Evolutionary conservation across 2,329 filamentous ascomycete species (phyloP).

Genomic region (Stachybotrys chlorohalonatus): DNA sequence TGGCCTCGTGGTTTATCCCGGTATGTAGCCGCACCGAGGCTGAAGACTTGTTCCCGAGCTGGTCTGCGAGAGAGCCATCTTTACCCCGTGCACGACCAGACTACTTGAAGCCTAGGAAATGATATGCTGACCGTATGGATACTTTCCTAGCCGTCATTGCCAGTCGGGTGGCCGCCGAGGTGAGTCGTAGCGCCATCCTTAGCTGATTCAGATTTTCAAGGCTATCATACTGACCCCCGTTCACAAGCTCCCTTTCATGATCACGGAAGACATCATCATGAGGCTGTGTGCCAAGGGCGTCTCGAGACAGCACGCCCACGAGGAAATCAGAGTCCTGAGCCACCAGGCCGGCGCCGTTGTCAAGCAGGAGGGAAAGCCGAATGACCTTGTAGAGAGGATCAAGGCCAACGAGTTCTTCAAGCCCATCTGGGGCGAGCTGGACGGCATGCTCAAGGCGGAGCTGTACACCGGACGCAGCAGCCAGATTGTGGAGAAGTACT

Average conservation of each 20-base stretch:
- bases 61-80: too few species aligned
- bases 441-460: conserved; percentile 55
- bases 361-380: conserved; percentile 51
- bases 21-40: background rate
- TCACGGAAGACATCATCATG: conserved; percentile 64
- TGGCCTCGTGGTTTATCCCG: conserved; percentile 70
- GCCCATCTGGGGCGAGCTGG: conserved; percentile 60
- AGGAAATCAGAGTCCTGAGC: conserved; percentile 75
- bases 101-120: too few species aligned
- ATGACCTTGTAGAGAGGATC: conserved; percentile 77
- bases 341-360: conserved; percentile 62
- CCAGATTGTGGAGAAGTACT: conserved; percentile 36
- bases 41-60: too few species aligned
- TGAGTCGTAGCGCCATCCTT: background rate
- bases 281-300: conserved; percentile 60
- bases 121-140: too few species aligned
- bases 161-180: background rate
- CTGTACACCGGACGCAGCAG: conserved; percentile 36
- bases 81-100: too few species aligned
- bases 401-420: conserved; percentile 64
- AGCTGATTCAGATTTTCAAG: background rate
- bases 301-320: conserved; percentile 74
- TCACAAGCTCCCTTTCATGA: conserved; percentile 73
- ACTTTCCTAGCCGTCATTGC: background rate
- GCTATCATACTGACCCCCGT: conserved; percentile 18